Percentiles rank a stretch among this genome's conserved stretches.
phyloP scores from a whole-genome alignment of 305 asterid species.

The Striga hermonthica region DNA sequence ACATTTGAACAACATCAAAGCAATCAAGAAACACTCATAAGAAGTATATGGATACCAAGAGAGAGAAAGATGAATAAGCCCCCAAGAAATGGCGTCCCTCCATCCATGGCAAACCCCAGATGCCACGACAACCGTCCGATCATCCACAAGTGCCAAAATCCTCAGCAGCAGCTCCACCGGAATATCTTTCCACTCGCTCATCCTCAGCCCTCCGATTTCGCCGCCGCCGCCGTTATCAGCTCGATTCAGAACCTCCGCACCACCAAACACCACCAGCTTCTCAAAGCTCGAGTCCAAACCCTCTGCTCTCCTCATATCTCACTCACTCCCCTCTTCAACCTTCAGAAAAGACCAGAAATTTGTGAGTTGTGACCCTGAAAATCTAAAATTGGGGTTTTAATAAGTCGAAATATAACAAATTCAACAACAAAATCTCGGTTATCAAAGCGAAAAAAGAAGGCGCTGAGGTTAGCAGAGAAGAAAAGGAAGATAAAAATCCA shows the following conservation, averaged over 20 bases:
- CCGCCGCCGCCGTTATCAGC: conserved; percentile 18
- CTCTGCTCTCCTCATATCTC: conserved; percentile 46
- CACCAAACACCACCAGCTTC: conserved; percentile 55
- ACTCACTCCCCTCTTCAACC: background rate
- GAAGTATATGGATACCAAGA: conserved; percentile 56
- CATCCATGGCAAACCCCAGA: conserved; percentile 96
- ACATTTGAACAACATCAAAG: background rate
- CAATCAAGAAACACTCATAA: background rate
- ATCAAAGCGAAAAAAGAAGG: conserved; percentile 29
- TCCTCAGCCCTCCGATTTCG: conserved; percentile 45
- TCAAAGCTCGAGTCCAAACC: conserved; percentile 54
- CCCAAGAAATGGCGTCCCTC: conserved; percentile 93
- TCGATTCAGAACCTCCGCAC: conserved; percentile 23
- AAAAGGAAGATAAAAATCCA: background rate
- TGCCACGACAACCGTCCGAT: conserved; percentile 81
- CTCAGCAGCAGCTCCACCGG: conserved; percentile 83
- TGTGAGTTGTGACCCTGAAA: conserved; percentile 9
- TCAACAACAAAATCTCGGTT: background rate
- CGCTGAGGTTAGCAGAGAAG: background rate
- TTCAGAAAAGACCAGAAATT: conserved; percentile 28
- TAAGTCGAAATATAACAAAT: background rate
- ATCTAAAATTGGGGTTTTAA: conserved; percentile 19
- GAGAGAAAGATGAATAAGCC: conserved; percentile 68
- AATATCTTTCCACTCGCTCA: conserved; percentile 88
- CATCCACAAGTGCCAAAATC: conserved; percentile 77